Percentiles rank a stretch among this genome's conserved stretches.
These are phyloP conservation scores for Cicer chorassanicum DNA, from an alignment of 306 rosid genomes.

Conservation along the genomic window DNA sequence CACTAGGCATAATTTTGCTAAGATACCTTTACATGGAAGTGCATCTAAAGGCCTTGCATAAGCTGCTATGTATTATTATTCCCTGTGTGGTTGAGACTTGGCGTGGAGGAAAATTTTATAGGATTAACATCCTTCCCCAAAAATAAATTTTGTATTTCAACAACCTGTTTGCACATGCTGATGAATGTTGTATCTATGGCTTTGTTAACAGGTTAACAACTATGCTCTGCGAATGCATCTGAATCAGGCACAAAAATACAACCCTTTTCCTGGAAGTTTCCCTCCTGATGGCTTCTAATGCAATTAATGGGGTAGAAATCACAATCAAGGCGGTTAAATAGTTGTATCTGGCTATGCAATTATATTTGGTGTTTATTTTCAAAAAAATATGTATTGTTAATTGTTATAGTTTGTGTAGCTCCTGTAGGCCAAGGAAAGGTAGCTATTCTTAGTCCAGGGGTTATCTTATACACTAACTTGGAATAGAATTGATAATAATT, in stretches of 20 bases:
- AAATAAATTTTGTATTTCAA: background rate
- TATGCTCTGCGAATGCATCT: conserved; percentile 93
- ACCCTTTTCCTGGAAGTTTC: conserved; percentile 77
- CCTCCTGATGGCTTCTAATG: conserved; percentile 83
- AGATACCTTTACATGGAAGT: background rate
- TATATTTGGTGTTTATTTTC: conserved; percentile 9
- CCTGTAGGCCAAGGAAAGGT: conserved; percentile 37
- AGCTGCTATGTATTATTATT: background rate
- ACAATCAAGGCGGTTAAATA: conserved; percentile 44
- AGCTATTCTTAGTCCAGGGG: conserved; percentile 43
- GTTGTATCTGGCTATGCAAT: conserved; percentile 38
- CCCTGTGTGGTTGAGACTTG: background rate
- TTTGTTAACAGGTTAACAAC: conserved; percentile 75
- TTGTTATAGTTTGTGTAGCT: conserved; percentile 44
- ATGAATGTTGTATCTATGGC: conserved; percentile 19
- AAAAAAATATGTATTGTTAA: conserved; percentile 13
- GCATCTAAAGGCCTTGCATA: conserved; percentile 11
- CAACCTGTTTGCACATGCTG: conserved; percentile 24
- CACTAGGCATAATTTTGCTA: background rate
- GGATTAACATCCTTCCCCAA: background rate
- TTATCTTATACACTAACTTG: conserved; percentile 4
- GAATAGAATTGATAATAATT: conserved; percentile 32
- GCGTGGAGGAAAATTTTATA: background rate
- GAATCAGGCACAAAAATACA: conserved; percentile 90
- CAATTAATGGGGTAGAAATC: conserved; percentile 22